A percentile compares a stretch with the other conserved stretches of the same genome.
These are phyloP conservation scores for Orbilia quercus DNA, from an alignment of 2,329 filamentous ascomycete genomes.

Conservation along the genomic window DNA sequence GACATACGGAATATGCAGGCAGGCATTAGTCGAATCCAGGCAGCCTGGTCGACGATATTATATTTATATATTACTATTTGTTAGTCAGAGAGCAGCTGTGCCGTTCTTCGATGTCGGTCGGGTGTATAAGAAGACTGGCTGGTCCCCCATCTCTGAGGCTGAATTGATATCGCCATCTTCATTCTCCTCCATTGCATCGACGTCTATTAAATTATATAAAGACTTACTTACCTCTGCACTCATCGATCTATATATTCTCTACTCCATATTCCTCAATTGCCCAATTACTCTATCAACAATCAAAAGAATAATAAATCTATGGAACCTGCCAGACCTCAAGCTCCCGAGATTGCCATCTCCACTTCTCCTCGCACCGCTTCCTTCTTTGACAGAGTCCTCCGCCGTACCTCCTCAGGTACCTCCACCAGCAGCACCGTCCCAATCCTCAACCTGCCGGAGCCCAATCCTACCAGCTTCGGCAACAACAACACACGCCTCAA, in stretches of 20 bases:
- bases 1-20: slow-evolving; percentile 43
- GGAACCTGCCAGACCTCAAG: slow-evolving; percentile 47
- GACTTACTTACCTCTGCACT: slow-evolving; percentile 9
- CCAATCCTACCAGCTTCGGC: background rate
- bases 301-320: slow-evolving; percentile 25
- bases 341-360: slow-evolving; percentile 46
- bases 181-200: no score
- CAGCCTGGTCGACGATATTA: slow-evolving; percentile 17
- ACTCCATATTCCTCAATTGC: no score
- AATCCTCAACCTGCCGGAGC: slow-evolving; percentile 37
- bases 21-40: slow-evolving; percentile 25
- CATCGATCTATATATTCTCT: no score
- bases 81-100: slow-evolving; percentile 53
- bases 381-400: slow-evolving; percentile 51
- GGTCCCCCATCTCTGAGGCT: slow-evolving; percentile 49
- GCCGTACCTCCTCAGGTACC: slow-evolving; percentile 34
- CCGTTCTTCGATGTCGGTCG: slow-evolving; percentile 21
- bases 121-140: slow-evolving; percentile 44
- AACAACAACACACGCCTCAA: slow-evolving; percentile 38
- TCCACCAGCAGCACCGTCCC: slow-evolving; percentile 27
- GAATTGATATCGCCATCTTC: slow-evolving; percentile 17
- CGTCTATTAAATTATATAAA: slow-evolving; percentile 20
- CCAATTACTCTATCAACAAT: no score
- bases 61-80: no score
- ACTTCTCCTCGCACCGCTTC: slow-evolving; percentile 49